Percentiles rank a stretch among this genome's conserved stretches.
phyloP scores from a whole-genome alignment of 352 stramenopile species.

The Blastocystis sp. region DNA sequence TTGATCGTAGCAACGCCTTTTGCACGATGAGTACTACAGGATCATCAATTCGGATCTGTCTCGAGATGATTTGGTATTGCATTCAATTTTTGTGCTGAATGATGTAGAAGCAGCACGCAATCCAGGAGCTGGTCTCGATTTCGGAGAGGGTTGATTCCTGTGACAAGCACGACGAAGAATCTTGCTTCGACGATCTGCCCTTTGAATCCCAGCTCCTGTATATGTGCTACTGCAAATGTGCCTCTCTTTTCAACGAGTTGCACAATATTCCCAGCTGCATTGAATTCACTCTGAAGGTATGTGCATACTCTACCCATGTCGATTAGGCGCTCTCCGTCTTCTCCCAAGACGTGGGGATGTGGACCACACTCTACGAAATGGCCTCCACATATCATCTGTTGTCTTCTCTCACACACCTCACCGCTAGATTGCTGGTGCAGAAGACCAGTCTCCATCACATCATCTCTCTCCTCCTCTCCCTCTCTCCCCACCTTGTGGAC shows the following conservation, averaged over 20 bases:
- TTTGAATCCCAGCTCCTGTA: slow-evolving; percentile 52
- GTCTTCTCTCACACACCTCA: not conserved
- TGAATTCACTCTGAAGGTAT: not conserved
- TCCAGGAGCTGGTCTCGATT: not conserved
- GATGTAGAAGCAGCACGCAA: not conserved
- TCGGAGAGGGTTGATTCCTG: not conserved
- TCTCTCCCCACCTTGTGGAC: not conserved
- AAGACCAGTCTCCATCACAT: slow-evolving; percentile 4
- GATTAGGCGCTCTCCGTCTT: not conserved
- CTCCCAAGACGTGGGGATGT: not conserved
- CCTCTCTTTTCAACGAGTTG: not conserved
- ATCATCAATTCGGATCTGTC: not conserved
- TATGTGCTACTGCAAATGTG: slow-evolving; percentile 32
- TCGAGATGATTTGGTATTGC: not conserved
- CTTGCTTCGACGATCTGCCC: slow-evolving; percentile 23
- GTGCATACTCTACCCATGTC: not conserved
- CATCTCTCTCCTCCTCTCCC: not conserved
- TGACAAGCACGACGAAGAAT: not conserved
- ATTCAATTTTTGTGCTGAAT: not conserved
- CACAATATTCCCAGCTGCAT: not conserved
- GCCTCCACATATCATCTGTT: not conserved
- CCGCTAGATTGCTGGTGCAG: not conserved
- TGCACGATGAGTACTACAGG: not conserved
- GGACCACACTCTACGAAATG: not conserved
- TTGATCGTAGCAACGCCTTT: not conserved